Evolutionary conservation across 2,329 filamentous ascomycete species (phyloP), one percentile per base, ranked within the genome.

Genomic region (Amesomyces nigricolor): DNA sequence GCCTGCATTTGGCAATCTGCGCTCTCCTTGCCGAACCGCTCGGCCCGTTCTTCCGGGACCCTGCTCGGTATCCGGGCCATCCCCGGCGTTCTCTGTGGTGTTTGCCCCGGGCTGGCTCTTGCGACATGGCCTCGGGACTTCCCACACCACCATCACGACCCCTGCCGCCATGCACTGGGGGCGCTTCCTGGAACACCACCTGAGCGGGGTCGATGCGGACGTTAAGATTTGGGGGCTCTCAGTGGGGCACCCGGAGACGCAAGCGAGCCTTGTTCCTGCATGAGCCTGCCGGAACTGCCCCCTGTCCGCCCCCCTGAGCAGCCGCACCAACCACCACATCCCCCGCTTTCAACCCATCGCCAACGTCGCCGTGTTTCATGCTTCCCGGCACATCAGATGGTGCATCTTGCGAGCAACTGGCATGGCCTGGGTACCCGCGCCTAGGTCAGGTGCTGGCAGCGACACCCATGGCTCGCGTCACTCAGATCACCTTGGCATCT

Each of bases 301-400:
- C 17, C 30, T 42, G 5, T 13, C 11, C 47, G 17, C 52, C 55
- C 52, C 55, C 49, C 50, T 52, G 50, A 47, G 37, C 47, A 44
- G 56, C 50, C 50, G 58, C 58, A 55, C 54, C 53, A 26, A 57
- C 54, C 50, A 52, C 29, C 47, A 53, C 17, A 32, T 6, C 42
- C 58, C 57, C 55, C 57, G 45, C 50, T 54, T 58, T 54, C 48
- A 48, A 53, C 59, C 47, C 59, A 61, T 59, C 50, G 44, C 48
- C 51, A 58, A 54, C 56, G 32, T 60, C 49, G 22, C 48, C 51
- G n/a, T 59, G 61, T 63, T 63, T 63, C 59, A 63, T 49, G 57
- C 56, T 55, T 44, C 44, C 47, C 47, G 19, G 40, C 16, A 37
- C 48, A 51, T 48, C 53, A 42, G 45, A 47, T 51, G 51, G 40